A percentile compares a stretch with the other conserved stretches of the same genome.
Conservation (phyloP, 441 rosid species). For the Flueggea neowawraea region DNA sequence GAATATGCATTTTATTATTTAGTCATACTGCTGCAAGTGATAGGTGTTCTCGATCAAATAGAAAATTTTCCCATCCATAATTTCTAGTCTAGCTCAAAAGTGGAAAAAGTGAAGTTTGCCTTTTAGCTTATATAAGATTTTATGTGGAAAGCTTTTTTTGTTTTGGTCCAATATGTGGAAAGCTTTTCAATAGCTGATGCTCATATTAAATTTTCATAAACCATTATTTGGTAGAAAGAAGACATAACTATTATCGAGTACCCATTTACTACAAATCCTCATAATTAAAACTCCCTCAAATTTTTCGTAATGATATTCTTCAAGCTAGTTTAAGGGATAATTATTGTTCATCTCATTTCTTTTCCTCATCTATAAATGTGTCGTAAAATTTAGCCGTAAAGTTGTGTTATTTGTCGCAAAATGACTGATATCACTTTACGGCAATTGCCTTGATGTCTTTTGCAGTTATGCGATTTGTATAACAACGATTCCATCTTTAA, state of each 20-base stretch:
- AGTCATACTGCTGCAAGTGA: too few relatives aligned
- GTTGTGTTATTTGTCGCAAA: background rate
- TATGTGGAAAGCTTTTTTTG: too few relatives aligned
- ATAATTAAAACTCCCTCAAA: background rate
- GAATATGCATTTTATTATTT: too few relatives aligned
- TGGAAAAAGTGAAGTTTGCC: too few relatives aligned
- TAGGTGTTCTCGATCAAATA: too few relatives aligned
- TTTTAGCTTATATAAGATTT: too few relatives aligned
- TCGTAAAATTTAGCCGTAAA: background rate
- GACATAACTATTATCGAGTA: background rate
- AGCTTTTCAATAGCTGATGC: background rate
- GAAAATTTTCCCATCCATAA: too few relatives aligned
- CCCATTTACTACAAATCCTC: background rate
- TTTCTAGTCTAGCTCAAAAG: too few relatives aligned
- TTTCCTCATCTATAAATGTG: background rate
- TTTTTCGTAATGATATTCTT: background rate
- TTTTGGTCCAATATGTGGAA: background rate
- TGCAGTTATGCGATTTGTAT: slow-evolving; percentile 67
- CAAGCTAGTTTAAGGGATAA: background rate
- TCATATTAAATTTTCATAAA: background rate
- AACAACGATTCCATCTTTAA: slow-evolving; percentile 66
- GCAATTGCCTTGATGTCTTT: slow-evolving; percentile 11
- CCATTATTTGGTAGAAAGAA: background rate
- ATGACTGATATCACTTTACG: background rate
- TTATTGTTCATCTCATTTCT: too few relatives aligned